A percentile compares a stretch with the other conserved stretches of the same genome.
These are phyloP conservation scores for Sporothrix inflata DNA, from an alignment of 2,329 filamentous ascomycete species.

Conservation along the genomic window DNA sequence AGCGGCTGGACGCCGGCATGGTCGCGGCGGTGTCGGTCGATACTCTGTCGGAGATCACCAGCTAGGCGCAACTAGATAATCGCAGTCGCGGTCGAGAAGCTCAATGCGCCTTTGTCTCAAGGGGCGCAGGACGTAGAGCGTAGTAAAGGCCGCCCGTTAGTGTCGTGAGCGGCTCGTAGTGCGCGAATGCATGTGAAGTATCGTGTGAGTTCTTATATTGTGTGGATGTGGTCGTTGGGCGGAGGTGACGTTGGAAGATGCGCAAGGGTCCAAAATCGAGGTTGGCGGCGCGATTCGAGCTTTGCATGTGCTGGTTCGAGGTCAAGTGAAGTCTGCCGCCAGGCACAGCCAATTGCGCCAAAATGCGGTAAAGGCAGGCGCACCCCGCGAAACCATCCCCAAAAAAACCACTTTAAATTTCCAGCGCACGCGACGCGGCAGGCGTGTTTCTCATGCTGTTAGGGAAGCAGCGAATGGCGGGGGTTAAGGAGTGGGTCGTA, in stretches of 20 bases:
- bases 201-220: not conserved
- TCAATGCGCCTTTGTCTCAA: not conserved
- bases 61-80: not conserved
- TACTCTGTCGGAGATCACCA: too few species aligned
- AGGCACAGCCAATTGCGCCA: conserved; percentile 3
- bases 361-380: conserved; percentile 24
- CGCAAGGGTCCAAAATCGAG: not conserved
- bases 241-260: not conserved
- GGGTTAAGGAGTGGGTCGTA: conserved; percentile 12
- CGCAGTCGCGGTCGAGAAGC: not conserved
- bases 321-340: not conserved
- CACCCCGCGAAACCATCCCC: not conserved
- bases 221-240: not conserved
- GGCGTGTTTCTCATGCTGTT: not conserved
- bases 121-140: not conserved
- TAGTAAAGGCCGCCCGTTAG: not conserved
- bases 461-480: not conserved
- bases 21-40: not conserved
- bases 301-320: not conserved
- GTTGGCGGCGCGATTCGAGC: conserved; percentile 3
- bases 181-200: not conserved
- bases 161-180: not conserved
- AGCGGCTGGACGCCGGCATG: conserved; percentile 23
- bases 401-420: conserved; percentile 24
- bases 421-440: conserved; percentile 27